Conservation (phyloP, 768 basidiomycete genomes). For the Hemileccinum rubropunctum region DNA sequence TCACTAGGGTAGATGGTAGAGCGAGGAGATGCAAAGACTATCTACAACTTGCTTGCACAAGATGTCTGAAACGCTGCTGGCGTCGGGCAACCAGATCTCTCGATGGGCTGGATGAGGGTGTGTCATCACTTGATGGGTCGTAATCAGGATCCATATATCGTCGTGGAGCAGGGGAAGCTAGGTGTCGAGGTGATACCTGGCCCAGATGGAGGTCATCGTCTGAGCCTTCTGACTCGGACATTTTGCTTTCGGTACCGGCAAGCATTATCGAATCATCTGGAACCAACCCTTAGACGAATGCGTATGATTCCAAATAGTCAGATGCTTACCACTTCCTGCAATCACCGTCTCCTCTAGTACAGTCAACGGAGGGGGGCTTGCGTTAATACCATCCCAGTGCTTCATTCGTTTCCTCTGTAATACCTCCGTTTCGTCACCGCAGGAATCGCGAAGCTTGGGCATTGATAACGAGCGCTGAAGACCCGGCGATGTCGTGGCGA, state of each 20-base stretch:
- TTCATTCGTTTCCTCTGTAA: constrained; percentile 25
- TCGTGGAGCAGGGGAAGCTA: constrained; percentile 59
- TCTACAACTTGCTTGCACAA: constrained; percentile 1
- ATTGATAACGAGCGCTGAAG: constrained; percentile 29
- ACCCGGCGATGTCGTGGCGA: constrained; percentile 2
- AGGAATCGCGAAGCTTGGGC: constrained; percentile 16
- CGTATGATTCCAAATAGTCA: not conserved
- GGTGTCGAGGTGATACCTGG: constrained; percentile 67
- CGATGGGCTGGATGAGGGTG: constrained; percentile 45
- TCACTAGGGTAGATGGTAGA: constrained; percentile 15
- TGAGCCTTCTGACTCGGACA: constrained; percentile 36
- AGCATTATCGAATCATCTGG: constrained; percentile 51
- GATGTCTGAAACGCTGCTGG: constrained; percentile 31
- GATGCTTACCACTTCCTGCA: constrained; percentile 33
- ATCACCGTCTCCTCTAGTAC: constrained; percentile 29
- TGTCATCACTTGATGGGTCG: constrained; percentile 50
- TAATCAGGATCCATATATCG: constrained; percentile 34
- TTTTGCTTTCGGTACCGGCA: not conserved
- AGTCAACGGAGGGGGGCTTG: constrained; percentile 14
- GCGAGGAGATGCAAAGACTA: constrained; percentile 11
- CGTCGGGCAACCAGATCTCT: constrained; percentile 42
- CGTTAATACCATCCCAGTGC: constrained; percentile 19
- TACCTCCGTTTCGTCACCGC: constrained; percentile 10
- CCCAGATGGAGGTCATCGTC: constrained; percentile 65
- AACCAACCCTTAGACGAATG: constrained; percentile 1